Evolutionary conservation across 305 asterid genomes (phyloP).

Genomic region (Solanum hybrid): DNA sequence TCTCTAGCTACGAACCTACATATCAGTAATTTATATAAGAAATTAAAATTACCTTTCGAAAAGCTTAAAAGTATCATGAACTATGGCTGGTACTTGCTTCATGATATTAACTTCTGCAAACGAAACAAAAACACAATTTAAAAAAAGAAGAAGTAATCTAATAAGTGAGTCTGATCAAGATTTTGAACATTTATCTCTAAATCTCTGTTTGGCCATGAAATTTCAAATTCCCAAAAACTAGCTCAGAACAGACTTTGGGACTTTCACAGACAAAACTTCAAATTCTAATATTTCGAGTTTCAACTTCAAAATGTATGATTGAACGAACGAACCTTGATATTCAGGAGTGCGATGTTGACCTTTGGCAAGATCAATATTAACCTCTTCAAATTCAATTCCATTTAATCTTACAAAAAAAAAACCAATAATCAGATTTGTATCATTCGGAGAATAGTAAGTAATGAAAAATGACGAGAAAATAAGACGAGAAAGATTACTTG

Average conservation of each 20-base stretch:
- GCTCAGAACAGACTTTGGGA: not conserved
- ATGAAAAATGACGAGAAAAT: not conserved
- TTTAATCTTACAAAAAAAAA: constrained; percentile 31
- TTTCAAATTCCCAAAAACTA: not conserved
- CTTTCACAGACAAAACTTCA: not conserved
- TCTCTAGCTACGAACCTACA: not conserved
- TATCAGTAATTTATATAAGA: not conserved
- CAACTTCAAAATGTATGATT: not conserved
- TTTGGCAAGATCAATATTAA: constrained; percentile 40
- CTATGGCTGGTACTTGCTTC: constrained; percentile 74
- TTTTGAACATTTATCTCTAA: too few relatives aligned
- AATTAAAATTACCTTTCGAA: constrained; percentile 31
- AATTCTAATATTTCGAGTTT: not conserved
- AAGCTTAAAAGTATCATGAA: constrained; percentile 76
- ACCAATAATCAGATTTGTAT: not conserved
- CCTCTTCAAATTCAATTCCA: constrained; percentile 74
- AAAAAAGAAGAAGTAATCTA: not conserved
- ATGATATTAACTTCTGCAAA: constrained; percentile 36
- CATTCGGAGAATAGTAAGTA: not conserved
- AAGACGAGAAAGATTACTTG: constrained; percentile 21
- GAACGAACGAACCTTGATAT: constrained; percentile 34
- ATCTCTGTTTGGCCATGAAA: not conserved
- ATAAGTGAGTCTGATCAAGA: not conserved
- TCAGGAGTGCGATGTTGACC: constrained; percentile 43
- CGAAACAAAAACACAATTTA: not conserved